Evolutionary conservation across 2,329 filamentous ascomycete genomes (phyloP).

Genomic region (Didymellaceae sp.): DNA sequence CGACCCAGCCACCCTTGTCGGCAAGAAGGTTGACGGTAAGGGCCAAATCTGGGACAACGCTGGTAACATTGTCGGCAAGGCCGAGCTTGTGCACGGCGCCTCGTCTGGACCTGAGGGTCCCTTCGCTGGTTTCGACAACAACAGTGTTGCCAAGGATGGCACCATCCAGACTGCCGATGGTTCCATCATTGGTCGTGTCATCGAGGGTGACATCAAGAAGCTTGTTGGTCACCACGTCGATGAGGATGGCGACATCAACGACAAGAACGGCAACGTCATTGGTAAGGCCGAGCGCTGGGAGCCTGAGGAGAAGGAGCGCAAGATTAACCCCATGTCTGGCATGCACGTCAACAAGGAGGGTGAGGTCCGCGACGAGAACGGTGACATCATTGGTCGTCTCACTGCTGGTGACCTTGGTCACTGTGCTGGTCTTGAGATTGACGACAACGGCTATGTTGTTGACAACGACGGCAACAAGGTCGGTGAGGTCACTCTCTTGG

Average conservation of each 20-base stretch:
- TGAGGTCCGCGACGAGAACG: slow-evolving; percentile 59
- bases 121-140: slow-evolving; percentile 66
- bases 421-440: slow-evolving; percentile 60
- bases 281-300: slow-evolving; percentile 61
- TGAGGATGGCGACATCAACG: slow-evolving; percentile 59
- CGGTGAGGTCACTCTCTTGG: slow-evolving; percentile 67
- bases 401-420: slow-evolving; percentile 60
- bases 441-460: slow-evolving; percentile 60
- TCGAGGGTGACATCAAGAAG: slow-evolving; percentile 59
- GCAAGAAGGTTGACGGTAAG: slow-evolving; percentile 67
- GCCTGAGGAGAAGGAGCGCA: slow-evolving; percentile 60
- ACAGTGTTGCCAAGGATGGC: slow-evolving; percentile 64
- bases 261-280: slow-evolving; percentile 62
- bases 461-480: slow-evolving; percentile 67
- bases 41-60: slow-evolving; percentile 70
- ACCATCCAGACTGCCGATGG: slow-evolving; percentile 57
- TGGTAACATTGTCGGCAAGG: slow-evolving; percentile 66
- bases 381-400: slow-evolving; percentile 57
- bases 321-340: slow-evolving; percentile 66
- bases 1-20: slow-evolving; percentile 62
- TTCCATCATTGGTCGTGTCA: slow-evolving; percentile 57
- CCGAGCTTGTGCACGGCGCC: slow-evolving; percentile 62
- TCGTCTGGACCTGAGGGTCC: slow-evolving; percentile 60
- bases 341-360: slow-evolving; percentile 61
- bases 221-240: slow-evolving; percentile 59